Evolutionary conservation across 768 basidiomycete species (phyloP).

Genomic region (Ephemerocybe angulata): DNA sequence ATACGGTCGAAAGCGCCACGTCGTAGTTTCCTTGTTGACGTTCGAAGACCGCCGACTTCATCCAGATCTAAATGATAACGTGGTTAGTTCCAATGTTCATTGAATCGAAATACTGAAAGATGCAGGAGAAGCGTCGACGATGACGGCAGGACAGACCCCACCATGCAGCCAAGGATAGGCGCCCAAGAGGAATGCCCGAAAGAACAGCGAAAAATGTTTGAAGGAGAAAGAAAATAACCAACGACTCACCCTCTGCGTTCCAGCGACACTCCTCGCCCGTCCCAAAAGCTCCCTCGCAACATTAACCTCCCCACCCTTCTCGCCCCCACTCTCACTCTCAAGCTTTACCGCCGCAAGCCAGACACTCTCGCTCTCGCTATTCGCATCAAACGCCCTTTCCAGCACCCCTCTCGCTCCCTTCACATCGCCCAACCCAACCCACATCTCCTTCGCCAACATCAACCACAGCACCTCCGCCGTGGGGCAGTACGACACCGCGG

Average conservation of each 20-base stretch:
- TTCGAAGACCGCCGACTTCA: constrained; percentile 97
- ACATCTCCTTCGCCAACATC: constrained; percentile 98
- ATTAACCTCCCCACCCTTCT: constrained; percentile 87
- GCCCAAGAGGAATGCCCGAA: too few relatives aligned
- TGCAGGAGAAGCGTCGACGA: too few relatives aligned
- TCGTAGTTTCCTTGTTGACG: constrained; percentile 78
- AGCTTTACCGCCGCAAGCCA: constrained; percentile 98
- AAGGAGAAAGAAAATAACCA: not conserved
- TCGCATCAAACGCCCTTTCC: constrained; percentile 86
- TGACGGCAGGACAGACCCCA: too few relatives aligned
- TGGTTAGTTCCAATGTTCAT: too few relatives aligned
- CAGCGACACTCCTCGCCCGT: constrained; percentile 85
- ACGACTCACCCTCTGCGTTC: constrained; percentile 77
- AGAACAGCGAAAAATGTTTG: too few relatives aligned
- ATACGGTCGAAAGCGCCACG: constrained; percentile 70
- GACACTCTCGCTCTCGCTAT: constrained; percentile 95
- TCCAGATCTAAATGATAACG: constrained; percentile 75
- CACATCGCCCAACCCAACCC: constrained; percentile 85
- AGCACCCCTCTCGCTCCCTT: constrained; percentile 87
- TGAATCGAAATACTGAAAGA: too few relatives aligned
- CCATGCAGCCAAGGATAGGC: too few relatives aligned
- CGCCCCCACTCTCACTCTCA: too few relatives aligned
- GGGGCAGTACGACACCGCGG: constrained; percentile 88
- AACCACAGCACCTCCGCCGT: constrained; percentile 97
- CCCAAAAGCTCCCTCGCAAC: constrained; percentile 85